phyloP scores from a whole-genome alignment of 345 rosid species.

The Bruguiera gymnorhiza region DNA sequence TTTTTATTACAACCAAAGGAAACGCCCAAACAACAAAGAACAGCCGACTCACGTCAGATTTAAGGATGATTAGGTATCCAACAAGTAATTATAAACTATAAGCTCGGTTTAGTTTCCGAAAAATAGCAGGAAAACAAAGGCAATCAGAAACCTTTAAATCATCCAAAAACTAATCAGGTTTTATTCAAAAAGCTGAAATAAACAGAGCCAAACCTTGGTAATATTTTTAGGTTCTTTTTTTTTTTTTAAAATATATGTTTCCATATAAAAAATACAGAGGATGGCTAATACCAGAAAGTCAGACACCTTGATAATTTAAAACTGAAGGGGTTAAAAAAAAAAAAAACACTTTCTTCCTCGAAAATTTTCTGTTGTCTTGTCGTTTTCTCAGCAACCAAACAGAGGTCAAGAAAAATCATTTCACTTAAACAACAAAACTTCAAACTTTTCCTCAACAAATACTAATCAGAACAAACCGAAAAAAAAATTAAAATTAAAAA shows the following conservation, averaged over 20 bases:
- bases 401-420: constrained; percentile 15
- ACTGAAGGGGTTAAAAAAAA: background rate
- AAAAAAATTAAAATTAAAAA: background rate
- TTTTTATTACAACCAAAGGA: background rate
- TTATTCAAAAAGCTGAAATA: background rate
- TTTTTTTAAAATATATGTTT: too few relatives aligned
- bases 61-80: constrained; percentile 1
- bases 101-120: constrained; percentile 30
- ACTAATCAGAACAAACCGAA: background rate
- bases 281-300: background rate
- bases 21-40: background rate
- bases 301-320: background rate
- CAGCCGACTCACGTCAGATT: constrained; percentile 7
- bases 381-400: constrained; percentile 50
- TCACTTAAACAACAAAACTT: constrained; percentile 3
- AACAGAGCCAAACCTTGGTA: background rate
- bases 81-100: constrained; percentile 10
- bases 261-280: background rate
- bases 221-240: too few relatives aligned
- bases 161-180: background rate
- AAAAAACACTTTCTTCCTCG: background rate
- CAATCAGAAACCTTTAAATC: background rate
- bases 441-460: constrained; percentile 3
- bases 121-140: constrained; percentile 23
- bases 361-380: constrained; percentile 12